Evolutionary conservation across 768 basidiomycete species (phyloP).

Genomic region (Hygrocybe coccinea): DNA sequence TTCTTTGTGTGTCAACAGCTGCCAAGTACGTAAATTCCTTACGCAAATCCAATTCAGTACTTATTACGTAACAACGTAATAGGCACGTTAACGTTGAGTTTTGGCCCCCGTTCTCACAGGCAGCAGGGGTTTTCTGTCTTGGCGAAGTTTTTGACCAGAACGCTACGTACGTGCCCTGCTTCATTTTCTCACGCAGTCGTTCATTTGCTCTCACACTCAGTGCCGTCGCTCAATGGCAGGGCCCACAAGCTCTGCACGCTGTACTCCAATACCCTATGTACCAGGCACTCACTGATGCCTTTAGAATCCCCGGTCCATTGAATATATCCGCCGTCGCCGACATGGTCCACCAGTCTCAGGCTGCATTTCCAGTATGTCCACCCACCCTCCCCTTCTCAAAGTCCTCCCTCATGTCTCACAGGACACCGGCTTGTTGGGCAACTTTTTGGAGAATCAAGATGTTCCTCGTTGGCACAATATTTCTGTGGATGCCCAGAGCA

Average conservation of each 20-base stretch:
- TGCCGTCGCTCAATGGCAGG: constrained; percentile 55
- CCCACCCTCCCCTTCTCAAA: constrained; percentile 7
- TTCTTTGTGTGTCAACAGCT: constrained; percentile 23
- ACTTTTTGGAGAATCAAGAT: constrained; percentile 80
- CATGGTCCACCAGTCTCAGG: constrained; percentile 49
- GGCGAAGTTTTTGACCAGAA: constrained; percentile 70
- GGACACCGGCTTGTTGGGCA: constrained; percentile 53
- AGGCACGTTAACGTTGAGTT: constrained; percentile 69
- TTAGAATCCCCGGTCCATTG: constrained; percentile 61
- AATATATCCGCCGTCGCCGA: constrained; percentile 57
- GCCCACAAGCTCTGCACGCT: constrained; percentile 56
- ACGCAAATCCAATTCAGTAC: not conserved
- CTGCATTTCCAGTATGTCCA: constrained; percentile 42
- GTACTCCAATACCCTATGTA: constrained; percentile 73
- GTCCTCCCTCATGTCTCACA: constrained; percentile 11
- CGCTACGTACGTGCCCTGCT: constrained; percentile 39
- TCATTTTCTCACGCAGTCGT: not conserved
- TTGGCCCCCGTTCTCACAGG: constrained; percentile 68
- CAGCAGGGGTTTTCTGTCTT: constrained; percentile 81
- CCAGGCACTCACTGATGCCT: constrained; percentile 55
- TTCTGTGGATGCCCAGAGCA: constrained; percentile 66
- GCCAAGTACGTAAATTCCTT: constrained; percentile 35
- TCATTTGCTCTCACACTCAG: constrained; percentile 27
- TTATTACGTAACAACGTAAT: constrained; percentile 19
- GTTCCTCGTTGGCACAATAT: constrained; percentile 67